Conservation (phyloP, 2,329 filamentous ascomycete species). For the Exophiala sp. region DNA sequence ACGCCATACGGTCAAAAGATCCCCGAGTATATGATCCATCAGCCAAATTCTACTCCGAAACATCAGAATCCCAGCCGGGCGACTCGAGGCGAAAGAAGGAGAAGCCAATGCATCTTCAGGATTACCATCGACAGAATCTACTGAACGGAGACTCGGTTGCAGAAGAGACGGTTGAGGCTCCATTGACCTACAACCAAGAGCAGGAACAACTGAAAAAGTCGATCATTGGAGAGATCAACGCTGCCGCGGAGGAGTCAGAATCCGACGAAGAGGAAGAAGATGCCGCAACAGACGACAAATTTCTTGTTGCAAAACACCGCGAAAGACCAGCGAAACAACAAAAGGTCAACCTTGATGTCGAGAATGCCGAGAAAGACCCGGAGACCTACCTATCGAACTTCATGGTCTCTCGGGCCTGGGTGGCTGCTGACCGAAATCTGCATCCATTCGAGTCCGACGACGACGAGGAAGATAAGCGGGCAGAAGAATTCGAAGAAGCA, state of each 20-base stretch:
- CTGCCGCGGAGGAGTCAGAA: conserved; percentile 47
- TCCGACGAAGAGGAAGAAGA: conserved; percentile 49
- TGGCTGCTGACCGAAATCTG: conserved; percentile 61
- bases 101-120: conserved; percentile 78
- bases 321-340: conserved; percentile 37
- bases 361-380: conserved; percentile 79
- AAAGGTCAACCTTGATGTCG: conserved; percentile 63
- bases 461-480: conserved; percentile 67
- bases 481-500: conserved; percentile 84
- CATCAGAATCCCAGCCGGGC: conserved; percentile 51
- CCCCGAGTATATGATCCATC: conserved; percentile 82
- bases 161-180: conserved; percentile 45
- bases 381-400: conserved; percentile 95
- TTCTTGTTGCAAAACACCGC: conserved; percentile 69
- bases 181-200: conserved; percentile 79
- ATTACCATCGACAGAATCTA: conserved; percentile 92
- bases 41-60: conserved; percentile 70
- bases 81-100: conserved; percentile 58
- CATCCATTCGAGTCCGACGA: conserved; percentile 91
- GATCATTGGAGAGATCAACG: conserved; percentile 77
- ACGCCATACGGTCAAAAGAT: conserved; percentile 86
- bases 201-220: conserved; percentile 77
- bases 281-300: conserved; percentile 60
- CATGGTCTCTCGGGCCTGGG: conserved; percentile 87
- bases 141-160: conserved; percentile 65